phyloP scores from a whole-genome alignment of 2,329 filamentous ascomycete genomes.

The Parastagonospora avenae region DNA sequence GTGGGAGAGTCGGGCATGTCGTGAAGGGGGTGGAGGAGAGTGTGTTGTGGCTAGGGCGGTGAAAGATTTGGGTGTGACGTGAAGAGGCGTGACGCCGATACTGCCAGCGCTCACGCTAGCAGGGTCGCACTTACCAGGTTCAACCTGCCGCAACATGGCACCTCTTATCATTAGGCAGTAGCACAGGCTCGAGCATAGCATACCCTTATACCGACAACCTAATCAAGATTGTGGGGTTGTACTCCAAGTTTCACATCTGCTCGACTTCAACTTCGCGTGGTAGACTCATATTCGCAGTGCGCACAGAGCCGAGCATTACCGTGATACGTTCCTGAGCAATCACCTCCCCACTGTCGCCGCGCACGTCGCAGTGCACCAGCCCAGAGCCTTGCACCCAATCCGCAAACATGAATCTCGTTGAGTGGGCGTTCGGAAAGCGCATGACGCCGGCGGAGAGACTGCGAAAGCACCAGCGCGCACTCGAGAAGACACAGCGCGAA shows the following conservation, averaged over 20 bases:
- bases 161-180: too few relatives aligned
- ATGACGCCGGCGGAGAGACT: constrained; percentile 94
- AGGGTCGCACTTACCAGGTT: not conserved
- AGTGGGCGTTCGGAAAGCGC: constrained; percentile 99
- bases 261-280: too few relatives aligned
- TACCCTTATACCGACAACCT: too few relatives aligned
- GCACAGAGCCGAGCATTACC: too few relatives aligned
- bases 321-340: not conserved
- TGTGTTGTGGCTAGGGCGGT: constrained; percentile 3
- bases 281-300: too few relatives aligned
- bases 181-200: too few relatives aligned
- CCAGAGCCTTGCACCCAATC: constrained; percentile 8
- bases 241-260: too few relatives aligned
- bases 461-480: constrained; percentile 91
- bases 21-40: constrained; percentile 16
- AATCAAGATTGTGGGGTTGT: too few relatives aligned
- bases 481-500: constrained; percentile 97
- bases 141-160: too few relatives aligned
- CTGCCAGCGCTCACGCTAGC: not conserved
- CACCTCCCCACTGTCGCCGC: constrained; percentile 8
- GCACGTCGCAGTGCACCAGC: constrained; percentile 1
- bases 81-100: constrained; percentile 2
- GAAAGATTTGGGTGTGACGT: not conserved
- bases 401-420: constrained; percentile 72
- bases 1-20: constrained; percentile 36